Evolutionary conservation across 305 asterid genomes (phyloP).

Genomic region (Fraxinus ornus): DNA sequence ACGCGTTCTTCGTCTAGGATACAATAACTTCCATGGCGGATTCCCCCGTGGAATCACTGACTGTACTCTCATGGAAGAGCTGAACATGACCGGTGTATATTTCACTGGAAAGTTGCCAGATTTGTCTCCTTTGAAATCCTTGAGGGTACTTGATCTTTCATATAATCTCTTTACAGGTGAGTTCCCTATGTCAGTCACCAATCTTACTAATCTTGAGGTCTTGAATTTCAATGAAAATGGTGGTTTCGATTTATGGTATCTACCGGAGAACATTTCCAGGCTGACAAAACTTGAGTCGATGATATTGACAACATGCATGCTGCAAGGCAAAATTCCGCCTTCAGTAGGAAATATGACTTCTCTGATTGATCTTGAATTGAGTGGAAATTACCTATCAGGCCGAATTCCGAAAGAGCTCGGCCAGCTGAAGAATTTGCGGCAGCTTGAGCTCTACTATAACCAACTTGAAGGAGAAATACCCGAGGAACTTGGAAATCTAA

Average conservation of each 20-base stretch:
- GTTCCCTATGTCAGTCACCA: constrained; percentile 69
- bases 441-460: constrained; percentile 85
- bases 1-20: constrained; percentile 49
- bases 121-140: constrained; percentile 51
- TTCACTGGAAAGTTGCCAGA: constrained; percentile 65
- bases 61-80: constrained; percentile 58
- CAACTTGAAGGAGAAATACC: constrained; percentile 73
- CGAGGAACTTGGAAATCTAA: constrained; percentile 66
- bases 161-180: constrained; percentile 58
- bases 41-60: constrained; percentile 56
- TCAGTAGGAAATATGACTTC: constrained; percentile 68
- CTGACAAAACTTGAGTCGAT: constrained; percentile 42
- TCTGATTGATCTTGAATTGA: constrained; percentile 68
- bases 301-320: constrained; percentile 57
- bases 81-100: constrained; percentile 39
- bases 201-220: constrained; percentile 58
- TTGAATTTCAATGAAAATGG: constrained; percentile 58
- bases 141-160: constrained; percentile 64
- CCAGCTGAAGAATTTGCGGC: constrained; percentile 44
- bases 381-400: constrained; percentile 64
- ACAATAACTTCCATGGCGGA: constrained; percentile 44
- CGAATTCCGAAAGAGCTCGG: constrained; percentile 61
- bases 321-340: constrained; percentile 52
- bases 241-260: constrained; percentile 47
- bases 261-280: constrained; percentile 49